Conservation (phyloP, 805 yeast species). For the Wickerhamomyces chaumierensis region DNA sequence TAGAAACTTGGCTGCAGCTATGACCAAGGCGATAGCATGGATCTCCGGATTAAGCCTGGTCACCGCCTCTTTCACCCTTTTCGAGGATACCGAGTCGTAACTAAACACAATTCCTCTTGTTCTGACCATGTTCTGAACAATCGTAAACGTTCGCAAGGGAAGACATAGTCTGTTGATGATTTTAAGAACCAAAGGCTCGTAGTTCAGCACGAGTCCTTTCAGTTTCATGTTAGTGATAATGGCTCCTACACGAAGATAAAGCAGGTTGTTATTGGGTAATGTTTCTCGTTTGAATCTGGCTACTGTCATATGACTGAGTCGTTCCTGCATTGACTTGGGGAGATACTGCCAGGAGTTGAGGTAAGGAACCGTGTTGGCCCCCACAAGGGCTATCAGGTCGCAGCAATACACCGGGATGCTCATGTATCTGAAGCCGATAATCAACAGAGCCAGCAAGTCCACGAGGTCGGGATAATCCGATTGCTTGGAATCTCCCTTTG, state of each 20-base stretch:
- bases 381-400: neutral
- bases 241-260: no score
- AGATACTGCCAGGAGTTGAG: no score
- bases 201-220: slow-evolving; percentile 12
- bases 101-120: slow-evolving; percentile 6
- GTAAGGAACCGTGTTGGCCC: no score
- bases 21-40: neutral
- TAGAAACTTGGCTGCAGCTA: neutral
- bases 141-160: slow-evolving; percentile 37
- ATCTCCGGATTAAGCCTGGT: neutral
- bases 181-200: slow-evolving; percentile 30
- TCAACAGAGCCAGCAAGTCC: neutral
- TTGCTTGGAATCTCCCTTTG: neutral
- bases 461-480: neutral
- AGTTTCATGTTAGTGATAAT: neutral
- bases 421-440: neutral
- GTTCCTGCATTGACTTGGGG: no score
- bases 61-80: no score
- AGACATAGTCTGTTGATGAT: slow-evolving; percentile 31
- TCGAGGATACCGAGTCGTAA: neutral
- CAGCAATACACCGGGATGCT: neutral
- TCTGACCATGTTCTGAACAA: slow-evolving; percentile 21
- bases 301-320: no score
- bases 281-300: no score
- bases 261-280: no score